Conservation (phyloP, 306 rosid genomes). For the Cucurbita argyrosperma region DNA sequence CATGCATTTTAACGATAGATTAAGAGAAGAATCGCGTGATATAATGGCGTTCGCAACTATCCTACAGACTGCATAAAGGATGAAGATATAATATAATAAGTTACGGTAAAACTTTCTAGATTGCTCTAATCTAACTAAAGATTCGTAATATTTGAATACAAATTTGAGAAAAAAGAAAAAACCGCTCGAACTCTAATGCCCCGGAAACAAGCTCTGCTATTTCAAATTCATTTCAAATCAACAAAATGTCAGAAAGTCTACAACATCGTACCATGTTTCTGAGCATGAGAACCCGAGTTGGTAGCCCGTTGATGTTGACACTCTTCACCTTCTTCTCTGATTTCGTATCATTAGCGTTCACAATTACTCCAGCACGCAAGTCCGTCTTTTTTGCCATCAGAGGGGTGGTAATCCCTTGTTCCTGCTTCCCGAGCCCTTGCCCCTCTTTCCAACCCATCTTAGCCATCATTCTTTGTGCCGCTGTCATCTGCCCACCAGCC, state of each 20-base stretch:
- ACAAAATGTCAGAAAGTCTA: neutral
- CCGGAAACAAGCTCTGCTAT: neutral
- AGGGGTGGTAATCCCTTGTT: slow-evolving; percentile 95
- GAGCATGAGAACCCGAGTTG: slow-evolving; percentile 74
- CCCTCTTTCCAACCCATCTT: slow-evolving; percentile 99
- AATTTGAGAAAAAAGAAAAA: neutral
- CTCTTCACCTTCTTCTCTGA: slow-evolving; percentile 44
- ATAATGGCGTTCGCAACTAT: neutral
- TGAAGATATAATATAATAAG: neutral
- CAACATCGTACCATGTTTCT: slow-evolving; percentile 71
- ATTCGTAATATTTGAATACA: neutral
- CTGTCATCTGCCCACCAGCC: slow-evolving; percentile 98
- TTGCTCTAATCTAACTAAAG: neutral
- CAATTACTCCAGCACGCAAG: slow-evolving; percentile 89
- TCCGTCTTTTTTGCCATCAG: slow-evolving; percentile 95
- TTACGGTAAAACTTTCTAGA: neutral
- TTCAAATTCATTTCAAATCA: neutral
- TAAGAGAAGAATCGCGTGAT: neutral
- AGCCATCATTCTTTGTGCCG: slow-evolving; percentile 98
- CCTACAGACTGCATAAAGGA: neutral
- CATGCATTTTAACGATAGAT: neutral
- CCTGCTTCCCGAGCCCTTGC: slow-evolving; percentile 93
- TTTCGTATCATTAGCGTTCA: slow-evolving; percentile 72
- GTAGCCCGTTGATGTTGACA: slow-evolving; percentile 58
- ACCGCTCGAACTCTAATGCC: neutral